A percentile compares a stretch with the other conserved stretches of the same genome.
These are phyloP conservation scores for Coprinopsis strossmayeri DNA, from an alignment of 768 basidiomycete species.

Conservation along the genomic window DNA sequence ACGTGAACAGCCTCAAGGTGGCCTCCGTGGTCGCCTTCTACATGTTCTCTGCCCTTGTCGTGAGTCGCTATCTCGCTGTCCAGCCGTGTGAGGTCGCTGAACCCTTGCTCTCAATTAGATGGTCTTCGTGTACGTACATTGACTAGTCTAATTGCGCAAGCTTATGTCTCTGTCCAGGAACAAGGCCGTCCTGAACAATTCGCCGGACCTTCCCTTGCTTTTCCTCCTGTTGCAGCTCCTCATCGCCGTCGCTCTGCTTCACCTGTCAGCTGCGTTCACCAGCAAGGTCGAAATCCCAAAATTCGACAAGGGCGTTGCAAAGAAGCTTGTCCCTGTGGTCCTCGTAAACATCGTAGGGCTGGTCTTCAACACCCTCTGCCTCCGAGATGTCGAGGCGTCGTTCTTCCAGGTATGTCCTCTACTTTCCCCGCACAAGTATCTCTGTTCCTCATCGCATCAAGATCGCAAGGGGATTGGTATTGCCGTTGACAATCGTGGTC, in stretches of 20 bases:
- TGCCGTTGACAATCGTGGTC: slow-evolving; percentile 76
- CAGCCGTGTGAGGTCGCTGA: not conserved
- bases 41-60: slow-evolving; percentile 69
- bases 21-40: slow-evolving; percentile 73
- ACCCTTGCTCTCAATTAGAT: slow-evolving; percentile 27
- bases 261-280: slow-evolving; percentile 41
- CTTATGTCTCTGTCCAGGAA: slow-evolving; percentile 38
- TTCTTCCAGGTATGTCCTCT: slow-evolving; percentile 60
- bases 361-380: slow-evolving; percentile 73
- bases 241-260: slow-evolving; percentile 61
- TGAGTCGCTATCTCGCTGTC: slow-evolving; percentile 30
- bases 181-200: slow-evolving; percentile 65
- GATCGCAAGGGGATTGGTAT: slow-evolving; percentile 80
- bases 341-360: slow-evolving; percentile 68
- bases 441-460: slow-evolving; percentile 19
- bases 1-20: slow-evolving; percentile 41
- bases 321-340: slow-evolving; percentile 57
- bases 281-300: slow-evolving; percentile 52
- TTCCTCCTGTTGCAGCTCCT: slow-evolving; percentile 66
- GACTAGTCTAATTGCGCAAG: slow-evolving; percentile 2
- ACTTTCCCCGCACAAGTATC: not conserved
- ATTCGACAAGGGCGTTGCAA: slow-evolving; percentile 43
- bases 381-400: slow-evolving; percentile 72
- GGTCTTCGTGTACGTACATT: slow-evolving; percentile 42
- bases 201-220: slow-evolving; percentile 59